Percentiles rank a stretch among this genome's conserved stretches.
phyloP scores from a whole-genome alignment of 1,284 basidiomycete genomes.

The Stereum hirsutum region DNA sequence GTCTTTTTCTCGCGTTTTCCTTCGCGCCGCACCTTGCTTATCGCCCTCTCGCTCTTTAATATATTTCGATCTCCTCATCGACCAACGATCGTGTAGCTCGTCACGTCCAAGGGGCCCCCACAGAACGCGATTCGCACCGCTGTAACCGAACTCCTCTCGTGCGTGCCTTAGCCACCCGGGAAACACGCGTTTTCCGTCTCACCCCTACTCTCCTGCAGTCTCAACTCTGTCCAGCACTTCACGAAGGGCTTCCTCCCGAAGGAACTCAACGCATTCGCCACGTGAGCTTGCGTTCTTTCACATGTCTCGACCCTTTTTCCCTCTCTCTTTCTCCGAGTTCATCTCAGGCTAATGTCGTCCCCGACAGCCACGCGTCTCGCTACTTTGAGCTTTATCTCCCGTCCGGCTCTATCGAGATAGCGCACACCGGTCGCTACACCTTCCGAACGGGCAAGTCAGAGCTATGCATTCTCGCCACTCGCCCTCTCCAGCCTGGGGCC shows the following conservation, averaged over 20 bases:
- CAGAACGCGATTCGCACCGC: slow-evolving; percentile 52
- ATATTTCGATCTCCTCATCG: slow-evolving; percentile 7
- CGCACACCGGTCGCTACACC: slow-evolving; percentile 78
- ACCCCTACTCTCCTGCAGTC: slow-evolving; percentile 28
- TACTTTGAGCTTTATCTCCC: slow-evolving; percentile 81
- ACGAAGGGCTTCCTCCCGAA: slow-evolving; percentile 63
- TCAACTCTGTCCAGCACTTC: slow-evolving; percentile 65
- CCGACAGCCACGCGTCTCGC: slow-evolving; percentile 67
- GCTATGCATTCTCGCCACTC: slow-evolving; percentile 82
- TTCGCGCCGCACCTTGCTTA: slow-evolving; percentile 14
- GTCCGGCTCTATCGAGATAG: slow-evolving; percentile 76
- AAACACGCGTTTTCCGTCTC: slow-evolving; percentile 13
- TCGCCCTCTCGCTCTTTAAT: slow-evolving; percentile 10
- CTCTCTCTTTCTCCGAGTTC: slow-evolving; percentile 14
- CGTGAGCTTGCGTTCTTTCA: slow-evolving; percentile 39
- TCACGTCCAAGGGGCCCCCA: slow-evolving; percentile 40
- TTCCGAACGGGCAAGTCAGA: slow-evolving; percentile 85
- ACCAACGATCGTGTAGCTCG: too few species aligned
- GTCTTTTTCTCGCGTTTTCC: slow-evolving; percentile 25
- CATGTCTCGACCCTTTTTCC: slow-evolving; percentile 18
- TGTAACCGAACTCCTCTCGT: slow-evolving; percentile 69
- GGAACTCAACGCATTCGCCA: slow-evolving; percentile 82
- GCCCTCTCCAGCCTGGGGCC: slow-evolving; percentile 56
- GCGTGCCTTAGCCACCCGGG: slow-evolving; percentile 24
- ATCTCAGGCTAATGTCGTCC: slow-evolving; percentile 13